Evolutionary conservation across 2,329 filamentous ascomycete genomes (phyloP).

Genomic region (Dothistroma pini): DNA sequence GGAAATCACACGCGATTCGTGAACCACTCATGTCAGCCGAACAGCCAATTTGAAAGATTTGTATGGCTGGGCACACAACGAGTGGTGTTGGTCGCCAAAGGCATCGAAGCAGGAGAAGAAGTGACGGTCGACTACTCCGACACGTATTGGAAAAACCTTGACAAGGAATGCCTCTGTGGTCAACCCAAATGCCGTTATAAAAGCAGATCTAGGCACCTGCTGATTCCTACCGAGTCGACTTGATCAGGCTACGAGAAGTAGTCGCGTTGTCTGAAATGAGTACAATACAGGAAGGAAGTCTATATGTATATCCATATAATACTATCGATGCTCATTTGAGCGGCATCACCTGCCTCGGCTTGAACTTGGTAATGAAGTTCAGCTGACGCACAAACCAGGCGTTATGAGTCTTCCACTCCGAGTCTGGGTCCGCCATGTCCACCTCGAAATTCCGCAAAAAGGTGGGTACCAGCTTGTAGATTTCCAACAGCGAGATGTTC

Average conservation of each 20-base stretch:
- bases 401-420: slow-evolving; percentile 49
- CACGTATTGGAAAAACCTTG: slow-evolving; percentile 52
- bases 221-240: slow-evolving; percentile 8
- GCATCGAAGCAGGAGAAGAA: slow-evolving; percentile 52
- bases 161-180: slow-evolving; percentile 55
- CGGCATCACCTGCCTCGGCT: slow-evolving; percentile 24
- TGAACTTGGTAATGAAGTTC: slow-evolving; percentile 45
- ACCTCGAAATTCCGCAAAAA: slow-evolving; percentile 63
- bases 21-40: slow-evolving; percentile 57
- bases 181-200: slow-evolving; percentile 50
- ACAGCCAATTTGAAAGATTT: slow-evolving; percentile 56
- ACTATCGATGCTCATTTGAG: neutral
- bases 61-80: slow-evolving; percentile 55
- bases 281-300: neutral
- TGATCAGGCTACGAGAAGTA: neutral
- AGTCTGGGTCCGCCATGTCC: slow-evolving; percentile 38
- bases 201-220: slow-evolving; percentile 12
- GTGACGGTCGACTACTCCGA: slow-evolving; percentile 58
- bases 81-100: slow-evolving; percentile 55
- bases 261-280: neutral
- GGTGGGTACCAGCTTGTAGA: slow-evolving; percentile 52
- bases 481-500: slow-evolving; percentile 48
- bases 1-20: slow-evolving; percentile 59
- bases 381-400: slow-evolving; percentile 53
- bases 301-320: slow-evolving; percentile 6